These are phyloP conservation scores for Paraglomus brasilianum DNA, from an alignment of 192 early-diverging fungal genomes.

Conservation along the genomic window DNA sequence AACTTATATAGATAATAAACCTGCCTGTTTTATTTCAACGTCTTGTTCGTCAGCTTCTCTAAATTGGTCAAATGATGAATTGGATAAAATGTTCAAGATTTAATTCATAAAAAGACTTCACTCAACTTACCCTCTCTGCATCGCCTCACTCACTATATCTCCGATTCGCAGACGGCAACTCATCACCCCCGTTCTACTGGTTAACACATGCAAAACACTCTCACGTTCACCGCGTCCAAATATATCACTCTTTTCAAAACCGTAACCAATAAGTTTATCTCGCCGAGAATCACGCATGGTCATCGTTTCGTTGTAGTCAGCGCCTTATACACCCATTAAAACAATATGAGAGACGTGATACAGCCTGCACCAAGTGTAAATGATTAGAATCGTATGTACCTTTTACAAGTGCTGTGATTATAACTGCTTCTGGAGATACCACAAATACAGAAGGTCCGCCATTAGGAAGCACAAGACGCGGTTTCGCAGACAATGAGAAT, in stretches of 20 bases:
- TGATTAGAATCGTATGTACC: background rate
- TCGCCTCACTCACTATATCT: background rate
- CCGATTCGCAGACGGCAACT: conserved; percentile 5
- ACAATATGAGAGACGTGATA: background rate
- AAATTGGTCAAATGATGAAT: background rate
- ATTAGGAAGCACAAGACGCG: conserved; percentile 26
- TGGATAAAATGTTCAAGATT: background rate
- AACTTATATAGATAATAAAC: too few relatives aligned
- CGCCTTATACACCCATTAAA: background rate
- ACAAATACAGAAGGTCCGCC: conserved; percentile 31
- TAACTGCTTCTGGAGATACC: conserved; percentile 26
- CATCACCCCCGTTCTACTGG: conserved; percentile 29
- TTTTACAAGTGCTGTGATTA: conserved; percentile 24
- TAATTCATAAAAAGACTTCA: background rate
- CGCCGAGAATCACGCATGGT: conserved; percentile 8
- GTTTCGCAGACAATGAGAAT: background rate
- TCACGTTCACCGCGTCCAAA: background rate
- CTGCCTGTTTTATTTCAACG: conserved; percentile 2
- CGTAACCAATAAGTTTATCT: conserved; percentile 29
- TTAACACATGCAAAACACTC: conserved; percentile 15
- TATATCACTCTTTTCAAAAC: background rate
- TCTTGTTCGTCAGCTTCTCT: conserved; percentile 24
- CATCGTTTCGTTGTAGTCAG: conserved; percentile 5
- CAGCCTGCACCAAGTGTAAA: background rate
- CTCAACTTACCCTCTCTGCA: background rate